These are phyloP conservation scores for Sicyos baderoa DNA, from an alignment of 306 rosid genomes.

Conservation along the genomic window DNA sequence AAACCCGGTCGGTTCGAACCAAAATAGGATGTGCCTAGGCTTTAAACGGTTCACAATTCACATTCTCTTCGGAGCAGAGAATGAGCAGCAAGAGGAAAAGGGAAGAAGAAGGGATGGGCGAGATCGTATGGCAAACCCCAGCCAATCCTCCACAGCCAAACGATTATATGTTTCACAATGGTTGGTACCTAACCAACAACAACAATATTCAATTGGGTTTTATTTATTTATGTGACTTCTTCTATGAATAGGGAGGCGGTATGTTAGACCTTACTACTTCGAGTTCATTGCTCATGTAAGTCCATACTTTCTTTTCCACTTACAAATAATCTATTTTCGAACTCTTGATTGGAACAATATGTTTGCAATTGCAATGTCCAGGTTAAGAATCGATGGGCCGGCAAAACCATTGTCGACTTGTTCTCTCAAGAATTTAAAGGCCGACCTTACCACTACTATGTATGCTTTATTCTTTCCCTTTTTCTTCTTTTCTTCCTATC, in stretches of 20 bases:
- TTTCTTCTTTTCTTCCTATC: not conserved
- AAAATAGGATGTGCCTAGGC: too few species aligned
- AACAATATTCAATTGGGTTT: too few species aligned
- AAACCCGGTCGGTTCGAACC: not conserved
- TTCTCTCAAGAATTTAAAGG: constrained; percentile 90
- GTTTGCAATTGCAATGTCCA: constrained; percentile 24
- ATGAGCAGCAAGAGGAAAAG: constrained; percentile 27
- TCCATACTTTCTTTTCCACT: not conserved
- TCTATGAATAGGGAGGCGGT: constrained; percentile 58
- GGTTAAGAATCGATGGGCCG: constrained; percentile 93
- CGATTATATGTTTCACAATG: constrained; percentile 65
- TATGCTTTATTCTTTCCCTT: constrained; percentile 20
- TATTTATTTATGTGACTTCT: constrained; percentile 19
- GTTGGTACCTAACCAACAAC: constrained; percentile 20
- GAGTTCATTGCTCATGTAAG: constrained; percentile 75
- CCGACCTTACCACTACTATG: constrained; percentile 77
- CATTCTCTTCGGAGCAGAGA: too few species aligned
- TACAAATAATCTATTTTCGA: not conserved
- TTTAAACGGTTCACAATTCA: too few species aligned
- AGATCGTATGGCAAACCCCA: constrained; percentile 85
- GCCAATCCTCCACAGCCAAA: constrained; percentile 56
- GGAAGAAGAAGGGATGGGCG: constrained; percentile 41
- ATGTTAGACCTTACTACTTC: constrained; percentile 83
- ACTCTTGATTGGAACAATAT: not conserved
- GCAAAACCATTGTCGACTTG: constrained; percentile 76